phyloP scores from a whole-genome alignment of 2,329 filamentous ascomycete species.

The Keithomyces neogunnii region DNA sequence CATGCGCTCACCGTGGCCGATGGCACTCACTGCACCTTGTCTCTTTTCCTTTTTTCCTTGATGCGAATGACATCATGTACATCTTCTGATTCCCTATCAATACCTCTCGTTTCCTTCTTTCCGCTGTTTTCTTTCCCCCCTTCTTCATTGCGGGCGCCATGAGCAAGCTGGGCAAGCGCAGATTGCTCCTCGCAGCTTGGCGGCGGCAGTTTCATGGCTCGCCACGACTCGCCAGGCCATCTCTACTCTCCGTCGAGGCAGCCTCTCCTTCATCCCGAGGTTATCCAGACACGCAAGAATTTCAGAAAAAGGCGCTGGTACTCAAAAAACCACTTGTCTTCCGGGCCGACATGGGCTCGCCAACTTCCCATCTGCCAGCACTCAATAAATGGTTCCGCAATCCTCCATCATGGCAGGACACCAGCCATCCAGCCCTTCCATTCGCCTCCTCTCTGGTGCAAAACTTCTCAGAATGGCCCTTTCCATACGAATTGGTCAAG shows the following conservation, averaged over 20 bases:
- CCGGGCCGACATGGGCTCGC: conserved; percentile 34
- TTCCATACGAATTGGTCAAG: conserved; percentile 32
- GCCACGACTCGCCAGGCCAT: not conserved
- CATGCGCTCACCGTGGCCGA: too few relatives aligned
- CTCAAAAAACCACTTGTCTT: conserved; percentile 41
- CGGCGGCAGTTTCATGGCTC: conserved; percentile 3
- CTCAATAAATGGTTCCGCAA: conserved; percentile 49
- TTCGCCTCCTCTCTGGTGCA: conserved; percentile 17
- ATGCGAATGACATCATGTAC: too few relatives aligned
- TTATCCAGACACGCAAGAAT: conserved; percentile 29
- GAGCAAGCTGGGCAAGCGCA: conserved; percentile 5
- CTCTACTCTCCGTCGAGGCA: conserved; percentile 3
- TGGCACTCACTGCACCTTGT: too few relatives aligned
- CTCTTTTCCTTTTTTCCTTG: too few relatives aligned
- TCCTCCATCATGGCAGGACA: not conserved
- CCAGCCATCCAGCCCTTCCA: not conserved
- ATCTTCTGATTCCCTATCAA: too few relatives aligned
- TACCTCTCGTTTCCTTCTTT: not conserved
- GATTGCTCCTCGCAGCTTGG: not conserved
- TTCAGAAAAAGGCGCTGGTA: conserved; percentile 44
- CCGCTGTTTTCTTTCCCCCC: not conserved
- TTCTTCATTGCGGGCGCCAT: not conserved
- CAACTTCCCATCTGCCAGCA: conserved; percentile 36
- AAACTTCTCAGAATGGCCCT: conserved; percentile 19
- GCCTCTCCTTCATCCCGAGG: conserved; percentile 8